Evolutionary conservation across 768 basidiomycete species (phyloP), one percentile per base, ranked within the genome.

Genomic region (Mycena latifolia): DNA sequence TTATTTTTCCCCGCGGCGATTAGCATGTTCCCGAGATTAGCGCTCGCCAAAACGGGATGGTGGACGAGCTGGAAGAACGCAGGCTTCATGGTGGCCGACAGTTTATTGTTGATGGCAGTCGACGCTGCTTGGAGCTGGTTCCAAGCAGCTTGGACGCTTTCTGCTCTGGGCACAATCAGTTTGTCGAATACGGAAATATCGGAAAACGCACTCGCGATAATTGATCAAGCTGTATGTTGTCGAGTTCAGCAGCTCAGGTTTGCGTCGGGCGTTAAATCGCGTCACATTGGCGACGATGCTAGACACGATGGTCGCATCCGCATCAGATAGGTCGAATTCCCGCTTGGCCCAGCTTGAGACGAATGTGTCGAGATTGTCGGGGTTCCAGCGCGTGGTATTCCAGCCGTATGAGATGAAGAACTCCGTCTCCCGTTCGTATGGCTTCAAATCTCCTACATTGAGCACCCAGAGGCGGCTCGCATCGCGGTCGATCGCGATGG

Each of bases 381-480:
- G 81, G 17, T 80, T 82, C 86, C 88, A 92, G 17, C 80, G 74
- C 0, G 87, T 79, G 0, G 86, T 74, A 69, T 93, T 84, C 83
- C 86, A 92, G 4, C 85, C 90, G 47, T 85, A 85, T 18, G 77
- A 80, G 69, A 92, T 77, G 82, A 90, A 92, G 75, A 89, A 91
- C 69, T 92, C 90, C 29, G 82, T 88, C 56, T 89, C 86, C 55
- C 89, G 85, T 69, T 93, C 92, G 66, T 89, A 89, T 3, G 90
- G 90, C 74, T 92, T 92, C 55, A 93, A 77, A 70, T 92, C 90
- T 17, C 92, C 92, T 58, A 93, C 90, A 73, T 92, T 93, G 60
- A 93, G 75, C 48, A 93, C 84, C 89, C 90, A 92, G 52, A 93
- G 77, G 18, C 81, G 80, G 17, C 80, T 84, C 9, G 89, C 89